phyloP scores from a whole-genome alignment of 441 rosid species.

The Populus trichocarpa region DNA sequence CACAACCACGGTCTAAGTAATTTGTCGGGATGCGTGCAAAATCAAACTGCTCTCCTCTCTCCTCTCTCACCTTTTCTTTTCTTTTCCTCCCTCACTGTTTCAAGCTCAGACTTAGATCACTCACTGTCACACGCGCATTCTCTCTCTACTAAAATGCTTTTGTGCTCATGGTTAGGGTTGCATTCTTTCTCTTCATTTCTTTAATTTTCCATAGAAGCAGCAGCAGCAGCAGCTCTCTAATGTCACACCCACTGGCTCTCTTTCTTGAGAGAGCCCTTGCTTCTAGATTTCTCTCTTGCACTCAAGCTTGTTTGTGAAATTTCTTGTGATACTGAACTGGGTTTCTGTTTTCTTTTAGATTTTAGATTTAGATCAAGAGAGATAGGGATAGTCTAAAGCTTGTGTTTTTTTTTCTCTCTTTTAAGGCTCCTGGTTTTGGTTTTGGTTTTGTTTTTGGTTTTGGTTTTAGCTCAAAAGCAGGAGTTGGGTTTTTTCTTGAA shows the following conservation, averaged over 20 bases:
- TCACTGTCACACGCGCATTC: conserved; percentile 25
- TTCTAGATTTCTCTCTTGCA: background rate
- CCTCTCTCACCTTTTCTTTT: conserved; percentile 24
- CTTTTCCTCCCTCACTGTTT: conserved; percentile 26
- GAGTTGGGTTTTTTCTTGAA: conserved; percentile 3
- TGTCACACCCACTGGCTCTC: conserved; percentile 34
- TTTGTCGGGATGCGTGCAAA: conserved; percentile 85
- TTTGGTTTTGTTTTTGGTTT: background rate
- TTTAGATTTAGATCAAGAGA: background rate
- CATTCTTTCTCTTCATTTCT: conserved; percentile 15
- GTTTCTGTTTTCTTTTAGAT: background rate
- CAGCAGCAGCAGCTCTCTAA: conserved; percentile 19
- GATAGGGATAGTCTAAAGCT: background rate
- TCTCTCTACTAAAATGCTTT: conserved; percentile 6
- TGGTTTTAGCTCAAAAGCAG: background rate
- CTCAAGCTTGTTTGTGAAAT: background rate
- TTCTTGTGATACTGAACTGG: background rate
- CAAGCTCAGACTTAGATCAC: conserved; percentile 33
- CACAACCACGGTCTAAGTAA: conserved; percentile 14
- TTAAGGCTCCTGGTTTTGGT: conserved; percentile 1
- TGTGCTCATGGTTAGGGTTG: conserved; percentile 30
- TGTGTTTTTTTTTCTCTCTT: conserved; percentile 9
- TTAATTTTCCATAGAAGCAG: background rate
- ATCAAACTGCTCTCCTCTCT: conserved; percentile 32
- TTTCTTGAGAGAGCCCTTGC: conserved; percentile 30